phyloP scores from a whole-genome alignment of 2,329 filamentous ascomycete species.

The Aspergillus oerlinghausenensis region DNA sequence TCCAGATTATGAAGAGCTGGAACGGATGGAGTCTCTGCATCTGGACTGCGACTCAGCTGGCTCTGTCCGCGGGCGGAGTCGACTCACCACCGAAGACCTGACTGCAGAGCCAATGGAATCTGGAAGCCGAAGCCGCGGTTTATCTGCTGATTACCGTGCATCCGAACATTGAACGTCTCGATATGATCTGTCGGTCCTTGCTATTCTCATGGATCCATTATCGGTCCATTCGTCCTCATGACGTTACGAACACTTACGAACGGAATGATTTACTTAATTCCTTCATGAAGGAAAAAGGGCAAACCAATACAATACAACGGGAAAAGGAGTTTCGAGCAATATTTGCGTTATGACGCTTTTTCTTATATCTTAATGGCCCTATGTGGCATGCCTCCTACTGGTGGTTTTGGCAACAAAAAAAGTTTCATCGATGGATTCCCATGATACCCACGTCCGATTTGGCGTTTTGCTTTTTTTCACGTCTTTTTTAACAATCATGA shows the following conservation, averaged over 20 bases:
- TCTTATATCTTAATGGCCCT: neutral
- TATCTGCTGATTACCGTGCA: constrained; percentile 10
- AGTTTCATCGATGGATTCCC: neutral
- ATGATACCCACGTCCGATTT: neutral
- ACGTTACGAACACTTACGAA: constrained; percentile 14
- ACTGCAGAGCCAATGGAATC: constrained; percentile 11
- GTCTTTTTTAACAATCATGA: neutral
- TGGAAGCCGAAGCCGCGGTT: constrained; percentile 9
- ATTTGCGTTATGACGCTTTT: neutral
- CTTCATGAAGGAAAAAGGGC: neutral
- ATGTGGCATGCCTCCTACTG: neutral
- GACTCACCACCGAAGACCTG: constrained; percentile 32
- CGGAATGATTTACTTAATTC: constrained; percentile 5
- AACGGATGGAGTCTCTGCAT: constrained; percentile 37
- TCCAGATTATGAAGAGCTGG: constrained; percentile 45
- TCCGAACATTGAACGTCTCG: constrained; percentile 3
- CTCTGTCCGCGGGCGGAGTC: constrained; percentile 27
- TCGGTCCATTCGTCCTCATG: constrained; percentile 1
- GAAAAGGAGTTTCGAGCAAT: neutral
- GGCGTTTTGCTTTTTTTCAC: constrained; percentile 2
- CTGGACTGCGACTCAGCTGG: constrained; percentile 29
- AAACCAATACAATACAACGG: neutral
- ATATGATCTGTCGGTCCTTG: neutral
- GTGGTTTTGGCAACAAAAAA: neutral
- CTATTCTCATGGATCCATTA: neutral